A percentile compares a stretch with the other conserved stretches of the same genome.
phyloP scores from a whole-genome alignment of 2,329 filamentous ascomycete genomes.

The Epichloe sibirici region DNA sequence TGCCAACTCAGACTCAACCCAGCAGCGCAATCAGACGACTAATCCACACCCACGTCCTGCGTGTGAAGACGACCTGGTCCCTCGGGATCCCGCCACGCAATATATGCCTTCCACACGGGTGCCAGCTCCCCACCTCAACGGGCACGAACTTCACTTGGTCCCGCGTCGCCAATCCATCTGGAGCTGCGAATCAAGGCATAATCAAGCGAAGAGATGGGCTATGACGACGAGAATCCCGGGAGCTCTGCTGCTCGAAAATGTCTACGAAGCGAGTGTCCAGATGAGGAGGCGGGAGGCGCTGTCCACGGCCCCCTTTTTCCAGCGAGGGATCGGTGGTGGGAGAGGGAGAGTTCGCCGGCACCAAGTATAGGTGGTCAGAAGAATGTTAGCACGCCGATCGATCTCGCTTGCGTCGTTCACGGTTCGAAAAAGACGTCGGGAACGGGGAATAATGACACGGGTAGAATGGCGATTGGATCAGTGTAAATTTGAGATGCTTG shows the following conservation, averaged over 20 bases:
- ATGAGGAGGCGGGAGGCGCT: slow-evolving; percentile 5
- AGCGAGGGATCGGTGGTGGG: slow-evolving; percentile 11
- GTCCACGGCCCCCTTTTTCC: slow-evolving; percentile 9
- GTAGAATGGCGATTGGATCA: no score
- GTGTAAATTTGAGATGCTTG: no score
- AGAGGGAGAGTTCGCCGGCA: slow-evolving; percentile 8
- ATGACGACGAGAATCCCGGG: slow-evolving; percentile 13
- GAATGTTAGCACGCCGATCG: no score
- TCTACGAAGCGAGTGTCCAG: slow-evolving; percentile 9
- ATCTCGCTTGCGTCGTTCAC: no score
- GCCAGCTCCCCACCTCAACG: slow-evolving; percentile 6
- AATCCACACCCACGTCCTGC: not conserved
- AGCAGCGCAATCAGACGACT: slow-evolving; percentile 2
- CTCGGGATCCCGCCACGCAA: not conserved
- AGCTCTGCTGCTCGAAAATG: slow-evolving; percentile 11
- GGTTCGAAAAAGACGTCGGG: no score
- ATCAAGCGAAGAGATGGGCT: slow-evolving; percentile 12
- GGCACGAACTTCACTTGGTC: slow-evolving; percentile 10
- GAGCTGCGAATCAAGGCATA: slow-evolving; percentile 7
- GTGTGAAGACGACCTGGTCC: slow-evolving; percentile 3
- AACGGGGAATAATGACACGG: no score
- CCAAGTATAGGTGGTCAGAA: no score
- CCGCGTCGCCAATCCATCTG: slow-evolving; percentile 13
- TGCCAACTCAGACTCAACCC: not conserved
- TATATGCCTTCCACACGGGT: slow-evolving; percentile 3